Evolutionary conservation across 208 protist genomes (phyloP).

Genomic region (Leishmania turanica): DNA sequence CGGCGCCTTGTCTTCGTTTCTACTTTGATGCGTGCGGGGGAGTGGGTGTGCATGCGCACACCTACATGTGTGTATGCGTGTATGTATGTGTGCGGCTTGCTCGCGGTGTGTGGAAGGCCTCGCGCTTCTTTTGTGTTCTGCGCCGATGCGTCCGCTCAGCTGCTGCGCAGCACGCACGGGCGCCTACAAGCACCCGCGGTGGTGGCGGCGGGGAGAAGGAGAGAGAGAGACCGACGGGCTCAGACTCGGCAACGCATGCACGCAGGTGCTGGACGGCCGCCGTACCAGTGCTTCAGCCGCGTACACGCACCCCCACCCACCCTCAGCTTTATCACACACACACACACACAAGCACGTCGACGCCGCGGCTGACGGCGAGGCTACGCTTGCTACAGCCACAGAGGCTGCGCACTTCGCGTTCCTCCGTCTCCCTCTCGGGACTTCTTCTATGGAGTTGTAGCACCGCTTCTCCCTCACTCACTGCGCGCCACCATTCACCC

Average conservation of each 20-base stretch:
- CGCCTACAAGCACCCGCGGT: neutral
- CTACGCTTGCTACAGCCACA: neutral
- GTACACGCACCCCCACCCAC: neutral
- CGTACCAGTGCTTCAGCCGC: neutral
- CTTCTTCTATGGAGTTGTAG: neutral
- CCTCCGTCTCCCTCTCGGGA: neutral
- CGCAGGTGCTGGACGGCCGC: neutral
- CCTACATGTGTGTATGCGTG: neutral
- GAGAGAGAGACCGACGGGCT: neutral
- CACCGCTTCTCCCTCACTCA: neutral
- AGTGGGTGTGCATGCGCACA: neutral
- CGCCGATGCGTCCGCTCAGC: neutral
- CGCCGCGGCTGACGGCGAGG: neutral
- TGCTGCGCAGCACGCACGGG: neutral
- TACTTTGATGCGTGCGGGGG: neutral
- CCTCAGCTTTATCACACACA: neutral
- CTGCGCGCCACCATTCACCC: neutral
- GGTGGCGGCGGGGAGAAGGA: neutral
- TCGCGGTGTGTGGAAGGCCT: neutral
- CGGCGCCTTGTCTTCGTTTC: neutral
- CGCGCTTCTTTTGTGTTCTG: neutral
- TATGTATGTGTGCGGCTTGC: neutral
- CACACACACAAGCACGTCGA: neutral
- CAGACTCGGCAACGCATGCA: neutral
- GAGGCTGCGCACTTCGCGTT: neutral